phyloP scores from a whole-genome alignment of 2,329 filamentous ascomycete genomes.

The Cladosporium sp. region DNA sequence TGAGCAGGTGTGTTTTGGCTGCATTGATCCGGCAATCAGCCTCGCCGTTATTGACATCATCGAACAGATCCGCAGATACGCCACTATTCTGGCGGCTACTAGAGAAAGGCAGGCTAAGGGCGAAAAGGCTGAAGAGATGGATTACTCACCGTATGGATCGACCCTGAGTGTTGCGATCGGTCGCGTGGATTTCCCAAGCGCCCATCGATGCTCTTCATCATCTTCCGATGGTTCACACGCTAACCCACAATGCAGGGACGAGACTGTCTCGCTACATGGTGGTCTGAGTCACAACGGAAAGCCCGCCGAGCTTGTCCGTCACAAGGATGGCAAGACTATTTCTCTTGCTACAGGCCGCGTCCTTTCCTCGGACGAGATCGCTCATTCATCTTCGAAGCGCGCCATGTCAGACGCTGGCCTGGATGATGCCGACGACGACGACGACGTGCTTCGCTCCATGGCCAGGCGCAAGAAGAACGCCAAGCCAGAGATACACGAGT shows the following conservation, averaged over 20 bases:
- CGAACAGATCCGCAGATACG: slow-evolving; percentile 68
- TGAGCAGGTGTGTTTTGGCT: slow-evolving; percentile 55
- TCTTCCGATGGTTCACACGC: slow-evolving; percentile 12
- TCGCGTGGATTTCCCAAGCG: neutral
- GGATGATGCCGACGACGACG: slow-evolving; percentile 63
- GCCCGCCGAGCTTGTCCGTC: slow-evolving; percentile 75
- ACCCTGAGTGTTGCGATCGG: slow-evolving; percentile 17
- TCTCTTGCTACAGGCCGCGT: slow-evolving; percentile 53
- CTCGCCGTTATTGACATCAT: slow-evolving; percentile 21
- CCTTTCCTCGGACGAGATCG: slow-evolving; percentile 52
- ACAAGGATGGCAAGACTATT: slow-evolving; percentile 72
- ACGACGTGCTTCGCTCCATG: slow-evolving; percentile 84
- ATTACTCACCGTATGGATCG: slow-evolving; percentile 40
- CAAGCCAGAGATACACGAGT: slow-evolving; percentile 32
- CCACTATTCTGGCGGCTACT: slow-evolving; percentile 70
- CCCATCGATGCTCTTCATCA: neutral
- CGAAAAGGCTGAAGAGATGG: slow-evolving; percentile 46
- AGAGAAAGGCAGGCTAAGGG: slow-evolving; percentile 60
- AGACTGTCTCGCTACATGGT: slow-evolving; percentile 73
- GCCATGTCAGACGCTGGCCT: slow-evolving; percentile 51
- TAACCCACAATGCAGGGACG: slow-evolving; percentile 43
- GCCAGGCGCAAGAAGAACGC: slow-evolving; percentile 92
- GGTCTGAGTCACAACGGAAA: slow-evolving; percentile 76
- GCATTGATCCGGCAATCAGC: slow-evolving; percentile 11
- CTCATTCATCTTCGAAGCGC: slow-evolving; percentile 51